Conservation (phyloP, 1,284 basidiomycete species). For the Athelia psychrophila region DNA sequence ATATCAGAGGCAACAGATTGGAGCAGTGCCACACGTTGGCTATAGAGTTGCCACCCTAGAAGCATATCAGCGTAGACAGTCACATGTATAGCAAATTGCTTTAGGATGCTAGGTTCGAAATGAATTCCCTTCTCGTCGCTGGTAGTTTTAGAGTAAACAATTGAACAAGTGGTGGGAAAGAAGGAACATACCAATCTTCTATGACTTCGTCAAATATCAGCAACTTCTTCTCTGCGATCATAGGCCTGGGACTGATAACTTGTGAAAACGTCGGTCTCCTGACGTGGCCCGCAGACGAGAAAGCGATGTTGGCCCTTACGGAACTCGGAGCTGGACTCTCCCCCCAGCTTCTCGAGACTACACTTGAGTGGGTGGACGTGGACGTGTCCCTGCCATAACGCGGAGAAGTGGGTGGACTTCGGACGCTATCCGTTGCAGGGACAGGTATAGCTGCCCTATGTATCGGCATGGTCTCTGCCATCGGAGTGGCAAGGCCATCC, state of each 20-base stretch:
- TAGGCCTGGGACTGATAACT: constrained; percentile 21
- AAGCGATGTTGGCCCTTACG: constrained; percentile 26
- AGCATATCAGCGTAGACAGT: constrained; percentile 73
- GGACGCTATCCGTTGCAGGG: constrained; percentile 9
- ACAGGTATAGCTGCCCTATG: constrained; percentile 25
- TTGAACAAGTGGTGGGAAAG: constrained; percentile 2
- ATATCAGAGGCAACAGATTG: constrained; percentile 49
- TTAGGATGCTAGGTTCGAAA: constrained; percentile 34
- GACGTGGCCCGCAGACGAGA: constrained; percentile 35
- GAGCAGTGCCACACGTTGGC: constrained; percentile 68
- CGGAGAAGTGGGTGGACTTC: constrained; percentile 13
- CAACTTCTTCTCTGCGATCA: constrained; percentile 33
- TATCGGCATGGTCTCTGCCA: constrained; percentile 21
- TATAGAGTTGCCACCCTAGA: constrained; percentile 64
- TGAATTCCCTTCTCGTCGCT: constrained; percentile 19
- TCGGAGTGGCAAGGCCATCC: constrained; percentile 38
- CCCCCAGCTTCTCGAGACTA: constrained; percentile 41
- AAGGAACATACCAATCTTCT: constrained; percentile 14
- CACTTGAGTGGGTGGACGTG: constrained; percentile 24
- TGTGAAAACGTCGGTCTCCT: constrained; percentile 38
- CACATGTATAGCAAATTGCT: constrained; percentile 59
- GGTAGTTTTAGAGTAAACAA: constrained; percentile 2
- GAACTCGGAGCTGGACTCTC: constrained; percentile 30
- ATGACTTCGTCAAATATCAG: constrained; percentile 28
- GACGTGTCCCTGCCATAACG: constrained; percentile 17